phyloP scores from a whole-genome alignment of 371 early-diverging fungal genomes.

The Smittium culicis region DNA sequence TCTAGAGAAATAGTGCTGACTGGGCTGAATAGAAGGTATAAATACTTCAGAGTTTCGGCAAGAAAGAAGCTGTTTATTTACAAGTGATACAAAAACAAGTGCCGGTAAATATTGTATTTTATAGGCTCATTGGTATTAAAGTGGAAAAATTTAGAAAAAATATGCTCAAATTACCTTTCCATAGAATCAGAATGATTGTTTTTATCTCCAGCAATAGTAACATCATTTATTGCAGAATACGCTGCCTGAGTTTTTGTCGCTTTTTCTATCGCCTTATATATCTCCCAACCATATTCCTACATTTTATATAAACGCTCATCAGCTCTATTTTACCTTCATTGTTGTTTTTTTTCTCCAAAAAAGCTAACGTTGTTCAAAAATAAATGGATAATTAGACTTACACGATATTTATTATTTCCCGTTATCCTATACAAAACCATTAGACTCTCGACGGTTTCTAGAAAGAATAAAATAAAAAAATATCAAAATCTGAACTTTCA shows the following conservation, averaged over 20 bases:
- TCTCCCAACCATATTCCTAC: slow-evolving; percentile 84
- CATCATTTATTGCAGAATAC: slow-evolving; percentile 61
- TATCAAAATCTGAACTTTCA: not conserved
- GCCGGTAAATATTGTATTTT: slow-evolving; percentile 27
- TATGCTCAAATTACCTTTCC: slow-evolving; percentile 29
- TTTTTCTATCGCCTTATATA: slow-evolving; percentile 68
- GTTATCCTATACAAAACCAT: slow-evolving; percentile 74
- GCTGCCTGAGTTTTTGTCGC: slow-evolving; percentile 56
- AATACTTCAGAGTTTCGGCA: slow-evolving; percentile 91
- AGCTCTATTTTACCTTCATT: no score
- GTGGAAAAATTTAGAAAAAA: slow-evolving; percentile 6
- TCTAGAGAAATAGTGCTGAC: slow-evolving; percentile 53
- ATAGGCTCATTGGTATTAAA: not conserved
- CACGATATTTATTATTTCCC: slow-evolving; percentile 43
- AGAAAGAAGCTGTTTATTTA: slow-evolving; percentile 75
- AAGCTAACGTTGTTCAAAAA: no score
- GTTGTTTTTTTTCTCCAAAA: no score
- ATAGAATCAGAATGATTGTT: slow-evolving; percentile 47
- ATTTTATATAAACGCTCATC: no score
- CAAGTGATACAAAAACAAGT: no score
- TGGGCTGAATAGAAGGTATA: slow-evolving; percentile 72
- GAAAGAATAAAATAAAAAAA: not conserved
- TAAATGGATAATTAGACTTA: no score
- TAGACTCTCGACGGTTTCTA: slow-evolving; percentile 74
- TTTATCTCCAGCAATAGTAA: slow-evolving; percentile 36